phyloP scores from a whole-genome alignment of 2,329 filamentous ascomycete species.

The Sporothrix euskadiensis region DNA sequence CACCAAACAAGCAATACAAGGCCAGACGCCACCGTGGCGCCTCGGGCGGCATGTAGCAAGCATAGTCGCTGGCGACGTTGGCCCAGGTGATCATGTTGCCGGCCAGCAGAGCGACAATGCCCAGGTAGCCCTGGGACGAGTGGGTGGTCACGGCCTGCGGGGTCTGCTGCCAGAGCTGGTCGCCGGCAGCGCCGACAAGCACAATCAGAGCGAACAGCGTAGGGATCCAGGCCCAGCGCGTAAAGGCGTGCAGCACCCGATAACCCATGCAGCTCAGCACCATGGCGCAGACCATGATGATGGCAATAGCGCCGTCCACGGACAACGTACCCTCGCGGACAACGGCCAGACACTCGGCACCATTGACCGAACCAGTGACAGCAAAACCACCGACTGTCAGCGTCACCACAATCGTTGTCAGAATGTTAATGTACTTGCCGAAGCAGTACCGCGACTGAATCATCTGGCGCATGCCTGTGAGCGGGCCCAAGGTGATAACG shows the following conservation, averaged over 20 bases:
- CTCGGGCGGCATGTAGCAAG: slow-evolving; percentile 58
- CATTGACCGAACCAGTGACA: slow-evolving; percentile 61
- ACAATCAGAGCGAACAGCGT: slow-evolving; percentile 30
- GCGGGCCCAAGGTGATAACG: slow-evolving; percentile 59
- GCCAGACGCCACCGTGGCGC: slow-evolving; percentile 44
- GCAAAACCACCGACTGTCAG: slow-evolving; percentile 63
- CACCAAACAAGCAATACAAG: slow-evolving; percentile 57
- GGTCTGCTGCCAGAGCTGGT: slow-evolving; percentile 21
- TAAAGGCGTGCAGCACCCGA: slow-evolving; percentile 29
- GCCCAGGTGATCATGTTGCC: slow-evolving; percentile 65
- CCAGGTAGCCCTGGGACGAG: slow-evolving; percentile 50
- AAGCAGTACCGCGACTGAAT: slow-evolving; percentile 65
- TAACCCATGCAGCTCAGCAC: slow-evolving; percentile 31
- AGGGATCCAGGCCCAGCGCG: slow-evolving; percentile 32
- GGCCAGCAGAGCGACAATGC: slow-evolving; percentile 55
- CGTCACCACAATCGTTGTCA: slow-evolving; percentile 62
- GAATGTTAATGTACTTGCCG: slow-evolving; percentile 58
- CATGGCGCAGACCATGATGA: slow-evolving; percentile 41
- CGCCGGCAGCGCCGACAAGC: slow-evolving; percentile 26
- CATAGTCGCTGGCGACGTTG: slow-evolving; percentile 59
- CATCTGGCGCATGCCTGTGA: slow-evolving; percentile 66
- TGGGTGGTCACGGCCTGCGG: slow-evolving; percentile 26
- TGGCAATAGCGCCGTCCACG: slow-evolving; percentile 59
- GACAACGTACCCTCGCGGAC: slow-evolving; percentile 45
- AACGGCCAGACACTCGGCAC: slow-evolving; percentile 53